phyloP scores from a whole-genome alignment of 2,329 filamentous ascomycete genomes.

The Xylaria sp. region DNA sequence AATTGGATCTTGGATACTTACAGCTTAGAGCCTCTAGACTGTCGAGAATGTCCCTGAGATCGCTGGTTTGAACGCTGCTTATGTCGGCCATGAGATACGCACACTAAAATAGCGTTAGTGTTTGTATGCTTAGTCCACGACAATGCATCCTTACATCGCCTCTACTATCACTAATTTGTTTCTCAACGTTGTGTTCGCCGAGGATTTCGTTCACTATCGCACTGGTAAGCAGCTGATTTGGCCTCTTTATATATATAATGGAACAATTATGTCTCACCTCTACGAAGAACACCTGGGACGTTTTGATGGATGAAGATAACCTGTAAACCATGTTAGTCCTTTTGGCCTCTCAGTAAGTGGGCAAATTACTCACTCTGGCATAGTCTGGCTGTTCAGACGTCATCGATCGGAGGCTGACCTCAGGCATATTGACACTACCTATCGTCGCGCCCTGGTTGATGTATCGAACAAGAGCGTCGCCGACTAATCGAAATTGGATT shows the following conservation, averaged over 20 bases:
- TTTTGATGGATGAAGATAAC: slow-evolving; percentile 98
- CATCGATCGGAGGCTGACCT: slow-evolving; percentile 88
- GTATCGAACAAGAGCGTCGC: slow-evolving; percentile 87
- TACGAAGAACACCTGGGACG: slow-evolving; percentile 91
- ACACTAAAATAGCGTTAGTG: slow-evolving; percentile 58
- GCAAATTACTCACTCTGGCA: slow-evolving; percentile 70
- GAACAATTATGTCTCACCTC: slow-evolving; percentile 59
- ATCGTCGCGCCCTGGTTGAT: slow-evolving; percentile 94
- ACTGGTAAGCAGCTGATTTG: slow-evolving; percentile 26
- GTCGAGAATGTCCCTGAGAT: slow-evolving; percentile 88
- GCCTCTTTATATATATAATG: not conserved
- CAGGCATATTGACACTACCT: slow-evolving; percentile 96
- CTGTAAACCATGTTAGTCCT: slow-evolving; percentile 51
- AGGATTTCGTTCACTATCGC: slow-evolving; percentile 89
- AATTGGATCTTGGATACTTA: slow-evolving; percentile 58
- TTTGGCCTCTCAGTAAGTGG: not conserved
- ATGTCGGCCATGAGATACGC: slow-evolving; percentile 99
- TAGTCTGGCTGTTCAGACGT: slow-evolving; percentile 90
- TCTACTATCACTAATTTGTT: slow-evolving; percentile 96
- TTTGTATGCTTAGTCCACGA: not conserved
- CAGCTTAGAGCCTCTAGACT: slow-evolving; percentile 82
- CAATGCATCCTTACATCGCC: slow-evolving; percentile 72
- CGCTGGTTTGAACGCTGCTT: slow-evolving; percentile 80
- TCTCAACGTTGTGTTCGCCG: slow-evolving; percentile 96
- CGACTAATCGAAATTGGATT: slow-evolving; percentile 63